Base-by-base conservation (phyloP, 1,284 basidiomycete species). In the Apiotrichum akiyoshidainum region DNA sequence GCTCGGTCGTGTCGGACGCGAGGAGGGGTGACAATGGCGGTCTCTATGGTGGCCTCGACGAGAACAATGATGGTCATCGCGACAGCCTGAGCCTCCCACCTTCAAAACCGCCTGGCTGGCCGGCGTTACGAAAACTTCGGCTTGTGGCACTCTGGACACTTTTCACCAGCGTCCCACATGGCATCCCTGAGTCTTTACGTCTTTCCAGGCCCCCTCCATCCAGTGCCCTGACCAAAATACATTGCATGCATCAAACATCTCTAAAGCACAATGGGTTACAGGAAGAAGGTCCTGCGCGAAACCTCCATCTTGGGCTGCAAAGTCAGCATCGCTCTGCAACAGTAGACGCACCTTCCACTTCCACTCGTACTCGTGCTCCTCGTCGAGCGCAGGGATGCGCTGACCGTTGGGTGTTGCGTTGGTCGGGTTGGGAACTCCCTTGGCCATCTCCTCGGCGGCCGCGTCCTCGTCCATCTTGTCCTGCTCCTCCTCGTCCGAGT, bases 221-320 rank as follows among this genome's bases (percentile, higher is more conserved):
- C 50, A 44, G 26, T 39, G 46, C 17, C 21, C 37, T 11, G 37
- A 37, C 40, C 46, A 37, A 39, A 55, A 54, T 19, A 49, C 33
- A 54, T 17, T 21, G 46, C 35, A 26, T 37, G 45, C 39, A 47
- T 44, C 33, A 45, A 56, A 42, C 41, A 52, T 16, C 22, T 54
- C 60, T 68, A 79, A 61, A 31, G 26, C 4, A 31, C 3, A 7
- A 31, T 31, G 7, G 3, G 4, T 31, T 31, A 31, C 3, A 79
- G 68, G 71, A 79, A 79, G 71, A 79, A 79, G 1, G 77, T 79
- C 47, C 76, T 60, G 58, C 78, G 69, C 11, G 76, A 78, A 11
- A 79, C 77, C 60, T 79, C 78, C 74, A 79, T 78, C 70, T 79
- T 79, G 45, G 78, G 77, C 78, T 79, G 61, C n/a, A 37, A 3